Base-by-base conservation (phyloP, 306 rosid species). In the Hippophae tibetana region DNA sequence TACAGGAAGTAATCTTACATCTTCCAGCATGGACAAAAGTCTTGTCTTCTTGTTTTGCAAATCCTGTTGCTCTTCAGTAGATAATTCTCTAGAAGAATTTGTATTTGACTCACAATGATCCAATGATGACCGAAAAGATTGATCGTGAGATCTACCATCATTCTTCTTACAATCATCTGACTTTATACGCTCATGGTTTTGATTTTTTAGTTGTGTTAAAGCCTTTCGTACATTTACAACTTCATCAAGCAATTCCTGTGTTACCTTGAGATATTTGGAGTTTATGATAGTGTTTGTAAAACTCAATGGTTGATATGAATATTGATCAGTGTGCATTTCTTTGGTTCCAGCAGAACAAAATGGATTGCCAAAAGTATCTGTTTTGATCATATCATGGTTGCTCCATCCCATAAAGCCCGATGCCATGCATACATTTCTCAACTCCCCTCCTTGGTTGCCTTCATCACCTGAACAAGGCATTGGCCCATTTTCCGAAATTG, bases 171-270 rank as follows among this genome's bases (percentile, higher is more conserved):
- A 66, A 47, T 74, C 84, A 52, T 79, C 80, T 42, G 74, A 47
- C 41, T 73, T 85, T 9, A 52, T 41, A 18, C 78, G 78, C 13
- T 2, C 38, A 31, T 54, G 75, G 52, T 85, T 81, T 59, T 69
- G 83, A 47, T 65, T 68, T 66, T 76, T 77, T 27, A 71, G 48
- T 66, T 82, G 89, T 79, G 84, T 85, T 76, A 83, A 80, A 43
- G 86, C 89, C 73, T 75, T 81, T 58, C 82, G 75, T 12, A 87
- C 79, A 74, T 74, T 92, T 58, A 83, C 96, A 61, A 83, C 69
- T 74, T 92, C 96, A 62, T 85, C 90, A 51, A 92, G 99, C 74
- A 92, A 73, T 47, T 81, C 84, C 68, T 85, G 95, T 9, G 86
- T 79, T 43, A 93, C 88, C 77, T 76, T 82, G 54, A 92, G 75